phyloP scores from a whole-genome alignment of 768 basidiomycete species.

The Infundibulicybe gibba region DNA sequence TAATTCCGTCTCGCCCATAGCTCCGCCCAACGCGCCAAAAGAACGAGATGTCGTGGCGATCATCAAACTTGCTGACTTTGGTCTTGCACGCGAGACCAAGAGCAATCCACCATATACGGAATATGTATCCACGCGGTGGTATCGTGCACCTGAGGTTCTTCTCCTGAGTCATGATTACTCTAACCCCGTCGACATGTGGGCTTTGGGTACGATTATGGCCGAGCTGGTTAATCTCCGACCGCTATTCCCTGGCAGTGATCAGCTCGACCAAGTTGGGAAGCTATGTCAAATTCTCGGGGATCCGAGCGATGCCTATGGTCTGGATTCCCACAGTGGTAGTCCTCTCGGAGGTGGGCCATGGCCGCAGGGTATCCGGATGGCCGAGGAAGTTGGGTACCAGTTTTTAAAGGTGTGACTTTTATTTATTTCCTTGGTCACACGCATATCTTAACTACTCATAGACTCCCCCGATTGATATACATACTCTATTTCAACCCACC shows the following conservation, averaged over 20 bases:
- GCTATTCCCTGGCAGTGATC: constrained; percentile 86
- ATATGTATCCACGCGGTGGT: constrained; percentile 94
- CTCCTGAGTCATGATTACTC: constrained; percentile 88
- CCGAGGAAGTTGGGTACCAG: constrained; percentile 72
- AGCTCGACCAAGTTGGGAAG: constrained; percentile 83
- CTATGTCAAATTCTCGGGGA: constrained; percentile 90
- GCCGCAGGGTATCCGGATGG: constrained; percentile 79
- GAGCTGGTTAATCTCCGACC: constrained; percentile 92
- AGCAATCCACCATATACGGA: constrained; percentile 92
- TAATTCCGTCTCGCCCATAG: constrained; percentile 62
- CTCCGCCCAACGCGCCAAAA: constrained; percentile 52
- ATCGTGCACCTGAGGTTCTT: no score
- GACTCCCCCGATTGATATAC: constrained; percentile 60
- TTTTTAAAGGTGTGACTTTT: constrained; percentile 72
- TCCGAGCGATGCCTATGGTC: constrained; percentile 74
- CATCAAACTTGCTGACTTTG: constrained; percentile 96
- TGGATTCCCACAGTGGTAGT: constrained; percentile 55
- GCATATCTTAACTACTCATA: constrained; percentile 20
- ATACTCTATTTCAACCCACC: constrained; percentile 67
- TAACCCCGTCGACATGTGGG: constrained; percentile 97
- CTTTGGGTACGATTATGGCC: constrained; percentile 92
- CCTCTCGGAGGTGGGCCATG: constrained; percentile 82
- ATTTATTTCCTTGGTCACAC: constrained; percentile 3
- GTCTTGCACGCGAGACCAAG: constrained; percentile 81
- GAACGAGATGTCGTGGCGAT: constrained; percentile 93